Evolutionary conservation across 805 yeast genomes (phyloP).

Genomic region (Spencermartinsiella europaea): DNA sequence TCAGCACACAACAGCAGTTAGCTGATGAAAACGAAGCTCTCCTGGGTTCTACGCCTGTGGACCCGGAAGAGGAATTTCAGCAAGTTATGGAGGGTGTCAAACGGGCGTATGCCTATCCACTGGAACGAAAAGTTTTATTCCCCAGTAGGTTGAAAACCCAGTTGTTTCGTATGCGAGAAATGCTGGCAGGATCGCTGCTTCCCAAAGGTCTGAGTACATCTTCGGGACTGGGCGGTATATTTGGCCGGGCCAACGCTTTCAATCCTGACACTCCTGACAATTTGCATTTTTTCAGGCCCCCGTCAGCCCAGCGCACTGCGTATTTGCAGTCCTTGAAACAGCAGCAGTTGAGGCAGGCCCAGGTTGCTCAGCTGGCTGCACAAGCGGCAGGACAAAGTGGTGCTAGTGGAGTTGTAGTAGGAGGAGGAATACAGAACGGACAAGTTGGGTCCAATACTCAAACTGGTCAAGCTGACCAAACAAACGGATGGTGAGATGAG

Average conservation of each 20-base stretch:
- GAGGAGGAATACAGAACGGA: too few species aligned
- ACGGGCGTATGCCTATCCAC: conserved; percentile 47
- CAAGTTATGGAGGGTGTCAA: conserved; percentile 86
- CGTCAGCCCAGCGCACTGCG: conserved; percentile 28
- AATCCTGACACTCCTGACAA: conserved; percentile 68
- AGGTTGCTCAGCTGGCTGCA: conserved; percentile 11
- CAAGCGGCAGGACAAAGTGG: too few species aligned
- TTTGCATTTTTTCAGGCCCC: conserved; percentile 30
- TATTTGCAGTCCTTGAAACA: conserved; percentile 8
- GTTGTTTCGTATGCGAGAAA: conserved; percentile 84
- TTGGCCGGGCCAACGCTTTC: conserved; percentile 73
- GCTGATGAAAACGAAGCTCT: conserved; percentile 32
- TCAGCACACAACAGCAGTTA: conserved; percentile 36
- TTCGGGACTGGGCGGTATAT: conserved; percentile 67
- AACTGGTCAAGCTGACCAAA: too few species aligned
- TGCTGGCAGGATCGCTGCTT: conserved; percentile 75
- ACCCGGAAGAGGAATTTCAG: conserved; percentile 90
- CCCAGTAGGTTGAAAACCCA: conserved; percentile 68
- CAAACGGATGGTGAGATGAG: too few species aligned
- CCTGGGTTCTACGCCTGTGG: conserved; percentile 40
- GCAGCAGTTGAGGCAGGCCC: conserved; percentile 14
- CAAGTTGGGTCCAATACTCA: too few species aligned
- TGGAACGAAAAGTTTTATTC: conserved; percentile 66
- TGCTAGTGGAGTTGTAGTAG: too few species aligned
- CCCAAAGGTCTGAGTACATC: conserved; percentile 46